Base-by-base conservation (phyloP, 2,329 filamentous ascomycete species). In the Biscogniauxia sp. region DNA sequence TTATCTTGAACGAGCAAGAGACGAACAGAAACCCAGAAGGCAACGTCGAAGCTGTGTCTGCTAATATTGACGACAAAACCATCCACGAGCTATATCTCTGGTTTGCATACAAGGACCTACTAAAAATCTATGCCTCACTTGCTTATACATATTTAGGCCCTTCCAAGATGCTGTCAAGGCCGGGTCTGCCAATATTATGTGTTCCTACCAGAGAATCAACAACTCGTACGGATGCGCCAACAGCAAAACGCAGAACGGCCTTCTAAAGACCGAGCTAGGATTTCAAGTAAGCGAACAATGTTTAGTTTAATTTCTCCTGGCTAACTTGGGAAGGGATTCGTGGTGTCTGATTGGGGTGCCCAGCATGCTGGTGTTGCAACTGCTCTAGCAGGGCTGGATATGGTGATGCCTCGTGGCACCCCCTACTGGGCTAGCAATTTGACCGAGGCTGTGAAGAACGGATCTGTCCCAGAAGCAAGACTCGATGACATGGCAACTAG, bases 1-100 rank as follows among this genome's bases (percentile, higher is more conserved):
- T 81, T 54, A 76, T 91, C 15, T 81, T 77, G 52, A 91, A 92
- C 64, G 92, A 96, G 73, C 92, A 96, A 72, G 92, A 96, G 72
- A 88, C 77, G 7, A 78, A 81, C 82, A 89, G 82, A 78, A 89
- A 76, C 83, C 89, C 85, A 74, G 84, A 81, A 57, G 70, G 66
- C 20, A 80, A 87, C 52, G 79, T 83, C 5, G 82, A 86, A 60
- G 70, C 80, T 0, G 70, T 83, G 2, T 82, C 79, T 1, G 78
- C 80, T 11, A 88, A 88, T 57, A 79, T 88, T 20, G 84, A 87
- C 57, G 85, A 88, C 67, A 78, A 80, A 56, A 84, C 84, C 0
- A 80, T 88, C 71, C 81, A 87, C 51, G 82, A 85, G 72, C 73
- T 90, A 0, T 91, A 90, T 64, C 77, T 88, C 1, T 91, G 88